Evolutionary conservation across 2,329 filamentous ascomycete species (phyloP).

Genomic region (Alternaria gaisen): DNA sequence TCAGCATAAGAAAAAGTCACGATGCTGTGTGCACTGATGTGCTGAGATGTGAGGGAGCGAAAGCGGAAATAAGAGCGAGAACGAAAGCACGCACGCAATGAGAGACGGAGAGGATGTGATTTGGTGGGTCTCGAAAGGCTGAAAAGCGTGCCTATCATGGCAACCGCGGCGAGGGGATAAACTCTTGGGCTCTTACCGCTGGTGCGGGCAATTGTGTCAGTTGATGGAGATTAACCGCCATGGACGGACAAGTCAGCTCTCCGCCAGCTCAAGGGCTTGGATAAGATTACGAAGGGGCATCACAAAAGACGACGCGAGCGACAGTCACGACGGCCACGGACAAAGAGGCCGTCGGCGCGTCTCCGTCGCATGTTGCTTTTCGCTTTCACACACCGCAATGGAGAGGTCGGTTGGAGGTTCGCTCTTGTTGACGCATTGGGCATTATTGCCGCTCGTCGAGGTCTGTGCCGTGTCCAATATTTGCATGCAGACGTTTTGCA

Average conservation of each 20-base stretch:
- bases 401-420: conserved; percentile 28
- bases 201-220: conserved; percentile 19
- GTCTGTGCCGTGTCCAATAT: conserved; percentile 49
- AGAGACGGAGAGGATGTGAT: neutral
- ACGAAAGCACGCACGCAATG: conserved; percentile 2
- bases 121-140: conserved; percentile 9
- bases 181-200: conserved; percentile 14
- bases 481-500: conserved; percentile 41
- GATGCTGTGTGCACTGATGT: neutral
- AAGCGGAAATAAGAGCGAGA: conserved; percentile 23
- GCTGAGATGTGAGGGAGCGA: conserved; percentile 5
- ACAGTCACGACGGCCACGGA: neutral
- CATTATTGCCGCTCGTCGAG: conserved; percentile 38
- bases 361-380: conserved; percentile 27
- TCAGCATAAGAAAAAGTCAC: conserved; percentile 9
- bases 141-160: conserved; percentile 12
- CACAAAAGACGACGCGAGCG: neutral
- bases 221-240: conserved; percentile 27
- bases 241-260: conserved; percentile 8
- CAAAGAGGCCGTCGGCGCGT: conserved; percentile 13
- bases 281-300: conserved; percentile 6
- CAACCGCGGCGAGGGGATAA: conserved; percentile 11
- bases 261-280: conserved; percentile 16
- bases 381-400: conserved; percentile 28
- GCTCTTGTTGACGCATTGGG: conserved; percentile 35